Conservation (phyloP, 2,329 filamentous ascomycete genomes). For the Hymenoscyphus salicellus region DNA sequence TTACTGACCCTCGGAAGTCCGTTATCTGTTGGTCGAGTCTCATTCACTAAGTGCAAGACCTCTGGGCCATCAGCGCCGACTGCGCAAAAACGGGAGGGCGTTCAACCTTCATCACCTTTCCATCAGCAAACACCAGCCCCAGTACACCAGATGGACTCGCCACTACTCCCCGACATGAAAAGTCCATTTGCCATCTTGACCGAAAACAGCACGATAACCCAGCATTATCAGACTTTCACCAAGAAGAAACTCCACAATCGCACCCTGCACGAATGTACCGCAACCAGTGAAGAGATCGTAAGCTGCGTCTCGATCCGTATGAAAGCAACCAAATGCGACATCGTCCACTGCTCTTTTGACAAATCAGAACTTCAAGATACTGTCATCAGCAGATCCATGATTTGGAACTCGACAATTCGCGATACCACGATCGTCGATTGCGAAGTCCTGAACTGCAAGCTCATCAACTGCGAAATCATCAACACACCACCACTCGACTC, state of each 20-base stretch:
- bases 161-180: too few relatives aligned
- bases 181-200: background rate
- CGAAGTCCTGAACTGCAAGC: background rate
- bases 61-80: too few relatives aligned
- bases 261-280: background rate
- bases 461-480: background rate
- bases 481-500: background rate
- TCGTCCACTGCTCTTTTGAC: background rate
- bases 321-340: background rate
- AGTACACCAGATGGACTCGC: too few relatives aligned
- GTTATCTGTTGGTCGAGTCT: too few relatives aligned
- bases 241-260: background rate
- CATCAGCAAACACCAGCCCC: too few relatives aligned
- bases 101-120: too few relatives aligned
- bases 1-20: too few relatives aligned
- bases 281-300: background rate
- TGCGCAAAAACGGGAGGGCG: too few relatives aligned
- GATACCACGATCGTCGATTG: background rate
- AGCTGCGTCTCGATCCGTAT: background rate
- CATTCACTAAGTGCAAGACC: too few relatives aligned
- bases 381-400: background rate
- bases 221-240: background rate
- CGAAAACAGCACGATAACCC: background rate
- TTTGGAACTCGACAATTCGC: background rate
- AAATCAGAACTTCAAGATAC: background rate